These are phyloP conservation scores for Penicillium sp. DNA, from an alignment of 2,329 filamentous ascomycete genomes.

Conservation along the genomic window DNA sequence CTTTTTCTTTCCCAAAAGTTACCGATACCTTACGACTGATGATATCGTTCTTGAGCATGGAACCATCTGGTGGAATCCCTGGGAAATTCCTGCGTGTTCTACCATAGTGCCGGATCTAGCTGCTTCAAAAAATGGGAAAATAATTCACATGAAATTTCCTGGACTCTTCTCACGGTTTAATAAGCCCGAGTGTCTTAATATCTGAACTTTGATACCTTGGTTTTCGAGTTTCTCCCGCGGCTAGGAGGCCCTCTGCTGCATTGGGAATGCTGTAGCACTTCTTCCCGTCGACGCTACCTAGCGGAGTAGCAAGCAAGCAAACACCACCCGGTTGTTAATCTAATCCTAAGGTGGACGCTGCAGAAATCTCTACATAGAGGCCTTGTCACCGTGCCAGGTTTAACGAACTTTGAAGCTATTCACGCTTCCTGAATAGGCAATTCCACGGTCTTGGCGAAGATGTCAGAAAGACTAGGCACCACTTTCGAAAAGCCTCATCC, in stretches of 20 bases:
- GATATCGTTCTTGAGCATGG: constrained; percentile 15
- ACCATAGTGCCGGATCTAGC: constrained; percentile 1
- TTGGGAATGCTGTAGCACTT: constrained; percentile 21
- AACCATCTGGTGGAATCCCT: not conserved
- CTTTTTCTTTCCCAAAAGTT: constrained; percentile 12
- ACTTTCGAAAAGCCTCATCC: no score
- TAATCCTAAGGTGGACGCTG: no score
- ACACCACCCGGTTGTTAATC: no score
- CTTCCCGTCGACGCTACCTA: constrained; percentile 24
- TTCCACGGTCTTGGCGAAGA: no score
- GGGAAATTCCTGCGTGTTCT: not conserved
- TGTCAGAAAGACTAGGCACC: no score
- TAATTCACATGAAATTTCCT: constrained; percentile 1
- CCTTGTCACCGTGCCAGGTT: no score
- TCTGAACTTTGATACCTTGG: constrained; percentile 29
- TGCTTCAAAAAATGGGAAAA: constrained; percentile 1
- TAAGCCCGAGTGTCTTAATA: constrained; percentile 18
- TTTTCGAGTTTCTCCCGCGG: constrained; percentile 12
- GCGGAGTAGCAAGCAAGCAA: constrained; percentile 13
- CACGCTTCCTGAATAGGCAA: no score
- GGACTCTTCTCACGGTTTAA: not conserved
- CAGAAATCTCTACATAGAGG: no score
- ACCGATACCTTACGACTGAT: constrained; percentile 18
- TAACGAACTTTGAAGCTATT: no score
- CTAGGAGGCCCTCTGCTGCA: constrained; percentile 19